Evolutionary conservation across 1,139 yeast species (phyloP).

Genomic region (Spathaspora sp.): DNA sequence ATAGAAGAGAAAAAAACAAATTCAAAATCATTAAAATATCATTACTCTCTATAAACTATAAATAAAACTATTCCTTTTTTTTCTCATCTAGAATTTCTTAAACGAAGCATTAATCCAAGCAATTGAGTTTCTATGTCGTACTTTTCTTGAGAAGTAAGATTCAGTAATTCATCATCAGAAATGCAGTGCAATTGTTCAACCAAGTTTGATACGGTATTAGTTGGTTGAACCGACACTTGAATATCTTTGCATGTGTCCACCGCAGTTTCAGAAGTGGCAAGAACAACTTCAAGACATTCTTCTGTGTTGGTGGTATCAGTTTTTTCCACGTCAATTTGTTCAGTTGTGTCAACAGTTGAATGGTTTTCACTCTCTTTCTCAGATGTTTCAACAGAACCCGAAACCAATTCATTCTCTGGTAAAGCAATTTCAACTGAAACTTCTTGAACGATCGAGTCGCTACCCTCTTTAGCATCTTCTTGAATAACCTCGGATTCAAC

Average conservation of each 20-base stretch:
- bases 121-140: conserved; percentile 32
- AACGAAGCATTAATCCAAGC: conserved; percentile 32
- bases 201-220: not conserved
- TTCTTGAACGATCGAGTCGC: not conserved
- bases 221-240: not conserved
- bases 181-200: not conserved
- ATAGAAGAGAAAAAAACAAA: not conserved
- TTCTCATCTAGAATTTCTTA: conserved; percentile 19
- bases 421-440: not conserved
- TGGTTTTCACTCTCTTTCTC: not conserved
- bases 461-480: not conserved
- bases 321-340: not conserved
- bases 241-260: not conserved
- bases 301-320: not conserved
- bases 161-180: conserved; percentile 18
- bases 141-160: conserved; percentile 19
- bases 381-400: not conserved
- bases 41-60: not conserved
- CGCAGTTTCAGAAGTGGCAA: not conserved
- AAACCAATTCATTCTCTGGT: not conserved
- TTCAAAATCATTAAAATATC: not conserved
- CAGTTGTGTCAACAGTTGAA: too few relatives aligned
- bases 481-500: not conserved
- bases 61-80: not conserved
- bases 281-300: not conserved